Percentiles rank a stretch among this genome's conserved stretches.
Evolutionary conservation across 768 basidiomycete species (phyloP).

Genomic region (Mycena pura): DNA sequence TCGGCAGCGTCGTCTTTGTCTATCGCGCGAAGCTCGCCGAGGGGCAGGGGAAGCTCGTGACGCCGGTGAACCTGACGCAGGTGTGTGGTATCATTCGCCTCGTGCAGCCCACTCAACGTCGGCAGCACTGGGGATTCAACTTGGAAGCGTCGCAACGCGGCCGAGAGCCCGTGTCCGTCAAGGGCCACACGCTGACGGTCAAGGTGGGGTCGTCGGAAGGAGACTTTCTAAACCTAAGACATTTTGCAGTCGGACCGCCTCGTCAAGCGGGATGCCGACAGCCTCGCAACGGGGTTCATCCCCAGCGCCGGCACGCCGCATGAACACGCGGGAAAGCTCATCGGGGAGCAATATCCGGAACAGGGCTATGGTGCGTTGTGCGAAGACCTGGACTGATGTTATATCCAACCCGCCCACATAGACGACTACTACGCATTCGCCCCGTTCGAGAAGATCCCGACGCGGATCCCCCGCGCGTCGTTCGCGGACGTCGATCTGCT

Average conservation of each 20-base stretch:
- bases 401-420: no score
- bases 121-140: constrained; percentile 85
- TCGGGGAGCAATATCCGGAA: constrained; percentile 64
- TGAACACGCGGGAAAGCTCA: constrained; percentile 53
- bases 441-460: constrained; percentile 48
- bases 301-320: constrained; percentile 56
- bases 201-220: constrained; percentile 38
- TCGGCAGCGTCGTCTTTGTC: constrained; percentile 72
- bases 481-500: constrained; percentile 56
- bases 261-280: constrained; percentile 56
- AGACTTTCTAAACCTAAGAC: not conserved
- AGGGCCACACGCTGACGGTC: constrained; percentile 53
- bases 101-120: not conserved
- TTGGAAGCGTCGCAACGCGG: constrained; percentile 69
- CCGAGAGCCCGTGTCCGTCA: constrained; percentile 53
- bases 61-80: constrained; percentile 80
- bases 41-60: constrained; percentile 53
- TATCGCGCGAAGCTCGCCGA: constrained; percentile 74
- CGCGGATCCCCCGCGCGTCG: constrained; percentile 51
- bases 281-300: constrained; percentile 62
- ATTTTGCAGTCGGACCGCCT: constrained; percentile 57
- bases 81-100: constrained; percentile 39
- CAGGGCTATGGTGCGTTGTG: constrained; percentile 66
- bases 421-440: constrained; percentile 72
- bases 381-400: no score